These are phyloP conservation scores for Leptomonas seymouri DNA, from an alignment of 208 protist species.

Conservation along the genomic window DNA sequence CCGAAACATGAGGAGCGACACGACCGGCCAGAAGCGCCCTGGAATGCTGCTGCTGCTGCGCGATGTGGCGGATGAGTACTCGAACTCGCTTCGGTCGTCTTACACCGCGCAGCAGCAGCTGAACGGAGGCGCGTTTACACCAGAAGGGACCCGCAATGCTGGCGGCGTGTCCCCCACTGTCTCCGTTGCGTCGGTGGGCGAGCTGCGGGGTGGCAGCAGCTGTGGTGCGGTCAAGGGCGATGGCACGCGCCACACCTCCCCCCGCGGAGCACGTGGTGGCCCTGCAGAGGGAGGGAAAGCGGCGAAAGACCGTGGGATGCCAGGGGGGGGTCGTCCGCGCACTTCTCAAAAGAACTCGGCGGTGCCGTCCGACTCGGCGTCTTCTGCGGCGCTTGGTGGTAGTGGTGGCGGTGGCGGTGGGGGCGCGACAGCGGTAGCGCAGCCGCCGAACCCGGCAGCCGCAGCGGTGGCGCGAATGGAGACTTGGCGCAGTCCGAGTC, in stretches of 20 bases:
- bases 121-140: neutral
- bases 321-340: slow-evolving; percentile 18
- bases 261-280: neutral
- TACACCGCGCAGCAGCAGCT: slow-evolving; percentile 19
- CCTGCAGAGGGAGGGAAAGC: neutral
- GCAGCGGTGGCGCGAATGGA: slow-evolving; percentile 2
- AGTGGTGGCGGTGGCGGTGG: neutral
- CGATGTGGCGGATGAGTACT: slow-evolving; percentile 21
- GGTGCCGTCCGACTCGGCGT: neutral
- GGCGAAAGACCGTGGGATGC: neutral
- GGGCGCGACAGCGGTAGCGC: no score
- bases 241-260: neutral
- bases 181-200: neutral
- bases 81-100: slow-evolving; percentile 31
- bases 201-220: slow-evolving; percentile 4
- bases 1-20: neutral
- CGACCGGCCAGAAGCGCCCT: neutral
- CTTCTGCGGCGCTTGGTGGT: neutral
- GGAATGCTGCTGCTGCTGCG: slow-evolving; percentile 10
- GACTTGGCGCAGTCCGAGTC: slow-evolving; percentile 9
- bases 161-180: neutral
- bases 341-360: slow-evolving; percentile 9
- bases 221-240: neutral
- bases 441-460: neutral
- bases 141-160: neutral